Evolutionary conservation across 1,139 yeast species (phyloP).

Genomic region (Candida albicans): DNA sequence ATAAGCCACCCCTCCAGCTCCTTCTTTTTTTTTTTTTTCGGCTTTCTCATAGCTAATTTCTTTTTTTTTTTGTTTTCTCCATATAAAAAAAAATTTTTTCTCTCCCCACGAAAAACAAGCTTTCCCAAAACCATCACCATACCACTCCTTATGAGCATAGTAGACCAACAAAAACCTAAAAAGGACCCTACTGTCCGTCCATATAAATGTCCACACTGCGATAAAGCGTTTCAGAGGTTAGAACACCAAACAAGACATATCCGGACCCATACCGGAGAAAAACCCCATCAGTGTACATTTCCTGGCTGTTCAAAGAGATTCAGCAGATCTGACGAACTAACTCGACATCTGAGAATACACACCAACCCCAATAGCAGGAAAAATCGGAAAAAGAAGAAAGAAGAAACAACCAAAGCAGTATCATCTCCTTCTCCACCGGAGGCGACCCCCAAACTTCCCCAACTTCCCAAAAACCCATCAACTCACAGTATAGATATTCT

Average conservation of each 20-base stretch:
- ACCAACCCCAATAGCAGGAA: slow-evolving; percentile 51
- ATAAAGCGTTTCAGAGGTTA: slow-evolving; percentile 60
- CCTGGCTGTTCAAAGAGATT: slow-evolving; percentile 69
- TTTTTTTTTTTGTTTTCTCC: neutral
- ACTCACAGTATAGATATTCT: slow-evolving; percentile 62
- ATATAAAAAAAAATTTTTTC: neutral
- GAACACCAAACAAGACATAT: slow-evolving; percentile 75
- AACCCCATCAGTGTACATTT: slow-evolving; percentile 71
- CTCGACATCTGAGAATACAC: slow-evolving; percentile 66
- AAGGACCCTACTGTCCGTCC: slow-evolving; percentile 37
- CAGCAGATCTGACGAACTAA: slow-evolving; percentile 66
- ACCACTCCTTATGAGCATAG: neutral
- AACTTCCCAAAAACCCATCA: slow-evolving; percentile 14
- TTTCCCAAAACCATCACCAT: neutral
- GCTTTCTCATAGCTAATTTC: neutral
- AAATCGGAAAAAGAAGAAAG: slow-evolving; percentile 30
- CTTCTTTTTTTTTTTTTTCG: neutral
- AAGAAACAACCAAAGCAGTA: neutral
- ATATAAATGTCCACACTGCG: slow-evolving; percentile 60
- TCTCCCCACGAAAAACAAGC: neutral
- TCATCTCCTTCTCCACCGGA: slow-evolving; percentile 4
- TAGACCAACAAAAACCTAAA: slow-evolving; percentile 17
- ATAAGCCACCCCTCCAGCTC: neutral
- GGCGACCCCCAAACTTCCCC: slow-evolving; percentile 6
- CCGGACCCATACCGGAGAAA: slow-evolving; percentile 70